These are phyloP conservation scores for Immersiporthe knoxdaviesiana DNA, from an alignment of 2,329 filamentous ascomycete species.

Conservation along the genomic window DNA sequence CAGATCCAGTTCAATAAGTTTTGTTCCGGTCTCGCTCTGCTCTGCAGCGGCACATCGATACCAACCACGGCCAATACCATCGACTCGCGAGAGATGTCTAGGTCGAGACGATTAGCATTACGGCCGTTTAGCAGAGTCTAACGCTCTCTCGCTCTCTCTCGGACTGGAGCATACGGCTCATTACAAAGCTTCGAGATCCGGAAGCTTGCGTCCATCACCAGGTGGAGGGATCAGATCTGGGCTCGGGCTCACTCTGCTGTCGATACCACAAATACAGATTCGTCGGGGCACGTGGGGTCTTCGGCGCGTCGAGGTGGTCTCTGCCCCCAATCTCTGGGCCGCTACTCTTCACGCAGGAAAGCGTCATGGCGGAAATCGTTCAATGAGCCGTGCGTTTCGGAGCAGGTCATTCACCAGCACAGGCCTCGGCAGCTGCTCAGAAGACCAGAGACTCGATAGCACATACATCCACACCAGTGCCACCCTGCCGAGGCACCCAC, in stretches of 20 bases:
- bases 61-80: background rate
- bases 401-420: background rate
- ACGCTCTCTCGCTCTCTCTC: too few relatives aligned
- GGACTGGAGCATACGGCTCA: background rate
- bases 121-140: background rate
- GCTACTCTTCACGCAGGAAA: background rate
- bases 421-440: background rate
- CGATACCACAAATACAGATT: background rate
- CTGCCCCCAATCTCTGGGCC: background rate
- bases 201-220: background rate
- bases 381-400: background rate
- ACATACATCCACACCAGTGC: background rate
- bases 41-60: background rate
- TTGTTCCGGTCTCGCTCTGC: too few relatives aligned
- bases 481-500: background rate
- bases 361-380: background rate
- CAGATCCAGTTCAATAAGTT: slow-evolving; percentile 8
- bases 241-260: background rate
- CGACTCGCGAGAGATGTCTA: too few relatives aligned
- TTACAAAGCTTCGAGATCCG: background rate
- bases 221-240: background rate
- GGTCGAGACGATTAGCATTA: too few relatives aligned
- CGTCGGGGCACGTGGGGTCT: background rate
- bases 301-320: background rate
- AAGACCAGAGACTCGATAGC: background rate